phyloP scores from a whole-genome alignment of 2,329 filamentous ascomycete genomes.

The Fusarium chuoi region DNA sequence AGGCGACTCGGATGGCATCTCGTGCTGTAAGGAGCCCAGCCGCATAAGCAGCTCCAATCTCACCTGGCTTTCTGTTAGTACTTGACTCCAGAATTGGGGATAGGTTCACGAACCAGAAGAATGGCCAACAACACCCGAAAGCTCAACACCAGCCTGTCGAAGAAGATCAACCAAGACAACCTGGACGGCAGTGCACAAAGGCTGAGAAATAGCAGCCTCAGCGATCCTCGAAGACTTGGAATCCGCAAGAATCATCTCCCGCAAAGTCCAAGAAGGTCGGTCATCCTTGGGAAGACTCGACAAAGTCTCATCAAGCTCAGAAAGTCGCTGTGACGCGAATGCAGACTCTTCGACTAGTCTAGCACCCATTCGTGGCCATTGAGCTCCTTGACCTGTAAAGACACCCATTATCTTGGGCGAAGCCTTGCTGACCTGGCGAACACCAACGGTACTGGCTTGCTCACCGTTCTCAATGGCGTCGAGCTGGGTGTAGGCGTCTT shows the following conservation, averaged over 20 bases:
- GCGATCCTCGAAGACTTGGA: constrained; percentile 22
- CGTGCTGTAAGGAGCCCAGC: constrained; percentile 48
- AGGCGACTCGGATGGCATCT: constrained; percentile 41
- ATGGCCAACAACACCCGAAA: constrained; percentile 53
- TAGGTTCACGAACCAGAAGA: constrained; percentile 46
- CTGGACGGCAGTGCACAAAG: constrained; percentile 56
- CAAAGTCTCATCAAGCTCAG: background rate
- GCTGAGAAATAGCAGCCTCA: constrained; percentile 48
- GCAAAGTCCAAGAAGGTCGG: background rate
- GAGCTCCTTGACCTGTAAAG: constrained; percentile 51
- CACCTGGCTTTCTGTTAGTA: constrained; percentile 6
- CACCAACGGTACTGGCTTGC: rapidly evolving
- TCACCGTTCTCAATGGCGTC: background rate
- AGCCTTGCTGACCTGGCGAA: background rate
- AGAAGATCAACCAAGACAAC: constrained; percentile 55
- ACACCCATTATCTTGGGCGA: constrained; percentile 21
- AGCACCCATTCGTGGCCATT: constrained; percentile 49
- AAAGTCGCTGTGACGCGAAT: background rate
- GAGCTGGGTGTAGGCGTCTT: background rate
- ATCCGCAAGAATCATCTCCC: background rate
- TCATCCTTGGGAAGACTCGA: background rate
- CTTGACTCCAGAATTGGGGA: rapidly evolving
- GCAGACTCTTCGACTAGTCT: background rate
- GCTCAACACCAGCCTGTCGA: constrained; percentile 43
- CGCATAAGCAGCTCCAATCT: constrained; percentile 58